Percentiles rank a stretch among this genome's conserved stretches.
phyloP scores from a whole-genome alignment of 495 filamentous ascomycete genomes.

The Glonium stellatum region DNA sequence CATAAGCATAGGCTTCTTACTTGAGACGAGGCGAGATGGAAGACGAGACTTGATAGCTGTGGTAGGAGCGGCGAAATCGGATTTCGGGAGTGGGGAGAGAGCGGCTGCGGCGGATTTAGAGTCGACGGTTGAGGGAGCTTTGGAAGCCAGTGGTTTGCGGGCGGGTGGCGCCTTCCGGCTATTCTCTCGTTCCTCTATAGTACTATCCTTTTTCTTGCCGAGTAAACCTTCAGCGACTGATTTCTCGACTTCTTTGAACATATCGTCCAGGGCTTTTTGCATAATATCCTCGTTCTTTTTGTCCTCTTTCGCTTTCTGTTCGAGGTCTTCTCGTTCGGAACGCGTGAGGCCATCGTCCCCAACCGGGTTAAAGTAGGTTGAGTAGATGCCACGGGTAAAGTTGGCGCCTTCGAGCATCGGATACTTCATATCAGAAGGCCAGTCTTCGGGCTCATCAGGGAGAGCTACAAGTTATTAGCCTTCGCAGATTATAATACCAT shows the following conservation, averaged over 20 bases:
- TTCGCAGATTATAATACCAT: not conserved
- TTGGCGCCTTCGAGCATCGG: constrained; percentile 52
- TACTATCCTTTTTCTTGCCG: constrained; percentile 28
- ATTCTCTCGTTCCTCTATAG: constrained; percentile 35
- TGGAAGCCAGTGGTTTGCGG: constrained; percentile 11
- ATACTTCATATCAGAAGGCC: constrained; percentile 45
- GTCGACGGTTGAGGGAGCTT: constrained; percentile 40
- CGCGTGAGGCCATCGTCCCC: constrained; percentile 55
- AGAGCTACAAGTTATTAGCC: constrained; percentile 34
- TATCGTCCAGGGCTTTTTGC: constrained; percentile 31
- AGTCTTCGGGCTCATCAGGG: constrained; percentile 71
- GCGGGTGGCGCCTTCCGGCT: constrained; percentile 32
- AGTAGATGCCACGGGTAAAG: constrained; percentile 60
- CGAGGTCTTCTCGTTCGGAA: constrained; percentile 36
- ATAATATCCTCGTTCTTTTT: constrained; percentile 50
- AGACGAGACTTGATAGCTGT: constrained; percentile 39
- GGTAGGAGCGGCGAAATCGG: constrained; percentile 36
- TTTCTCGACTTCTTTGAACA: constrained; percentile 21
- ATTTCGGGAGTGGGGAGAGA: constrained; percentile 39
- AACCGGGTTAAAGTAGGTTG: constrained; percentile 57
- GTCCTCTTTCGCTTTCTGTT: constrained; percentile 52
- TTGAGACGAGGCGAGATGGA: constrained; percentile 36
- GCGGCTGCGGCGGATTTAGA: constrained; percentile 51
- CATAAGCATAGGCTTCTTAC: constrained; percentile 41
- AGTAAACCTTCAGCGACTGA: constrained; percentile 4